phyloP scores from a whole-genome alignment of 129 eudicot genomes.

The Apium graveolens region DNA sequence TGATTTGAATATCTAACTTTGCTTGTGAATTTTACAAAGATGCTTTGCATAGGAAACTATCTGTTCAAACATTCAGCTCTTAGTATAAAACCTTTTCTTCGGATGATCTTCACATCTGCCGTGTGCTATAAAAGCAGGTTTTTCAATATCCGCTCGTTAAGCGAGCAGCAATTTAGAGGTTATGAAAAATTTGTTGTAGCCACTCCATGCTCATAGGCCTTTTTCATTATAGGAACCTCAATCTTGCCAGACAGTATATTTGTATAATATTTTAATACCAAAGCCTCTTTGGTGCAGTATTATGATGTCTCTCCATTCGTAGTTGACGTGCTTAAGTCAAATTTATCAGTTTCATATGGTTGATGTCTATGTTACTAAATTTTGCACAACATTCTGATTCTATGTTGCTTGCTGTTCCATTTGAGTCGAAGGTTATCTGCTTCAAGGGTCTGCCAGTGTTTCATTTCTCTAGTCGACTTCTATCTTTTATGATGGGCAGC shows the following conservation, averaged over 20 bases:
- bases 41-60: neutral
- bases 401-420: neutral
- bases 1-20: neutral
- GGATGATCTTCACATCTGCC: neutral
- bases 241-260: neutral
- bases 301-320: neutral
- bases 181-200: neutral
- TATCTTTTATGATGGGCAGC: slow-evolving; percentile 45
- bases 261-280: neutral
- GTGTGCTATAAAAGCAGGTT: too few relatives aligned
- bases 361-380: neutral
- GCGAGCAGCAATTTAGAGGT: neutral
- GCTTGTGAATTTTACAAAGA: neutral
- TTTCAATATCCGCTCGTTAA: neutral
- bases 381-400: slow-evolving; percentile 2
- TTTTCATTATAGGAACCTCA: neutral
- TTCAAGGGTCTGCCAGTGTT: slow-evolving; percentile 21
- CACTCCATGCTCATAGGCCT: neutral
- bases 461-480: slow-evolving; percentile 18
- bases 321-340: neutral
- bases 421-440: slow-evolving; percentile 22
- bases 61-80: neutral
- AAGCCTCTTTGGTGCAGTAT: neutral
- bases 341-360: neutral
- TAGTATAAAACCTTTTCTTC: neutral